Percentiles rank a stretch among this genome's conserved stretches.
These are phyloP conservation scores for Boletus rex-veris DNA, from an alignment of 768 basidiomycete species.

Conservation along the genomic window DNA sequence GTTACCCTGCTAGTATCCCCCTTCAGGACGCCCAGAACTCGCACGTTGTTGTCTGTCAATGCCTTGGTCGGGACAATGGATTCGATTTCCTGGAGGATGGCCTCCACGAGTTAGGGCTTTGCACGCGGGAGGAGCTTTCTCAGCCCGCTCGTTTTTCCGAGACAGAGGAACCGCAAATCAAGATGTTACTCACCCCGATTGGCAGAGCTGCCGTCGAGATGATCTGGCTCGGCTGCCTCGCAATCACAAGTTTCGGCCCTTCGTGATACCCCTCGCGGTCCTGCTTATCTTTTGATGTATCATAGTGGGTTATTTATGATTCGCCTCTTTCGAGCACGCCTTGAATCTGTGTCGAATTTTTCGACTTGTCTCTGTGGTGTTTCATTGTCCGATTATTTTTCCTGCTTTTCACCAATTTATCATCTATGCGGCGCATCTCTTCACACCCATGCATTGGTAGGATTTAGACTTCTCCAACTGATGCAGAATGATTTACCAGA, in stretches of 20 bases:
- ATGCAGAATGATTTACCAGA: not conserved
- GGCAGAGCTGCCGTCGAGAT: conserved; percentile 51
- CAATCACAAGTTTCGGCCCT: conserved; percentile 42
- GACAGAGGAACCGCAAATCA: conserved; percentile 41
- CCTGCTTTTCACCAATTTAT: not conserved
- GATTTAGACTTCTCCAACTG: conserved; percentile 11
- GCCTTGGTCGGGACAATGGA: conserved; percentile 58
- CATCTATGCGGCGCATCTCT: conserved; percentile 8
- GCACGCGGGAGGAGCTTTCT: conserved; percentile 30
- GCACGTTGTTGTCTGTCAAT: conserved; percentile 55
- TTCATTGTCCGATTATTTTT: not conserved
- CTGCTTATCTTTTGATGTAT: conserved; percentile 5
- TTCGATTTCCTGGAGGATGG: conserved; percentile 82
- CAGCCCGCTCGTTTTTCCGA: not conserved
- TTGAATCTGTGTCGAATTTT: not conserved
- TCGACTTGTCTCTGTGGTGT: no score
- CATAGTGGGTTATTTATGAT: conserved; percentile 9
- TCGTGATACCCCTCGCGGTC: not conserved
- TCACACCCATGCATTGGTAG: conserved; percentile 19
- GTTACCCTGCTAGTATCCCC: conserved; percentile 22
- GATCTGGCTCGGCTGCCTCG: conserved; percentile 53
- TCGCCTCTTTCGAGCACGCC: not conserved
- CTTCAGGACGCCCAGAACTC: conserved; percentile 34
- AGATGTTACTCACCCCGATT: conserved; percentile 42
- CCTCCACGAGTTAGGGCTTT: conserved; percentile 70